phyloP scores from a whole-genome alignment of 2,329 filamentous ascomycete species.

The Colletotrichum sojae region DNA sequence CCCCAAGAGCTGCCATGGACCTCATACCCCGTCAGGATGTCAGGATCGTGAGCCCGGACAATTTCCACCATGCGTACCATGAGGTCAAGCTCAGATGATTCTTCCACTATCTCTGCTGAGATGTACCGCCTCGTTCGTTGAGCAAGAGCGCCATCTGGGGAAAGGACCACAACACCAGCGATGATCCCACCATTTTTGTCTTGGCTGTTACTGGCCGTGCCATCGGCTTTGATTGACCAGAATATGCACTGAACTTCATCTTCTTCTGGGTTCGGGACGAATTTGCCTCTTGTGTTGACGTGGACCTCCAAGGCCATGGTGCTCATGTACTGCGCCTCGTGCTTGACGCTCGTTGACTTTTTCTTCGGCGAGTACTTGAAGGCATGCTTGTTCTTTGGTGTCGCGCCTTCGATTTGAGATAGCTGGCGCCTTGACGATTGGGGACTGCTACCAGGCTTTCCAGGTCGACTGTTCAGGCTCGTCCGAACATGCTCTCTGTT shows the following conservation, averaged over 20 bases:
- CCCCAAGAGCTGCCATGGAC: constrained; percentile 96
- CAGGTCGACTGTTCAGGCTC: constrained; percentile 39
- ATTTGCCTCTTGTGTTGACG: constrained; percentile 84
- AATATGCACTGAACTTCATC: constrained; percentile 92
- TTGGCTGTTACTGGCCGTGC: constrained; percentile 66
- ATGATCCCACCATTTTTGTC: constrained; percentile 63
- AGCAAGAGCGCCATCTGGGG: constrained; percentile 71
- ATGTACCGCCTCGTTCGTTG: constrained; percentile 74
- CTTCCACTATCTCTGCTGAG: constrained; percentile 77
- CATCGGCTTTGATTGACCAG: constrained; percentile 88
- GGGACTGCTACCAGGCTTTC: constrained; percentile 37
- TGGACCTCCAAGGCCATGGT: constrained; percentile 96
- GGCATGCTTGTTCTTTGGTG: constrained; percentile 84
- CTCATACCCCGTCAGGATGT: constrained; percentile 95
- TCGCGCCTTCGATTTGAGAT: constrained; percentile 91
- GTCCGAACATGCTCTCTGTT: constrained; percentile 48
- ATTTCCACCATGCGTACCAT: constrained; percentile 90
- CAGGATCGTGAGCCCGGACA: constrained; percentile 87
- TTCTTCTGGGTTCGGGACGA: constrained; percentile 90
- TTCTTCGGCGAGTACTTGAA: constrained; percentile 89
- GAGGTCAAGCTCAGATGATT: constrained; percentile 85
- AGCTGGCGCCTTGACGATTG: constrained; percentile 57
- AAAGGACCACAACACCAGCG: constrained; percentile 81
- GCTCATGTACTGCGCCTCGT: constrained; percentile 95
- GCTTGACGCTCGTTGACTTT: constrained; percentile 81